phyloP scores from a whole-genome alignment of 768 basidiomycete genomes.

The Artomyces pyxidatus region DNA sequence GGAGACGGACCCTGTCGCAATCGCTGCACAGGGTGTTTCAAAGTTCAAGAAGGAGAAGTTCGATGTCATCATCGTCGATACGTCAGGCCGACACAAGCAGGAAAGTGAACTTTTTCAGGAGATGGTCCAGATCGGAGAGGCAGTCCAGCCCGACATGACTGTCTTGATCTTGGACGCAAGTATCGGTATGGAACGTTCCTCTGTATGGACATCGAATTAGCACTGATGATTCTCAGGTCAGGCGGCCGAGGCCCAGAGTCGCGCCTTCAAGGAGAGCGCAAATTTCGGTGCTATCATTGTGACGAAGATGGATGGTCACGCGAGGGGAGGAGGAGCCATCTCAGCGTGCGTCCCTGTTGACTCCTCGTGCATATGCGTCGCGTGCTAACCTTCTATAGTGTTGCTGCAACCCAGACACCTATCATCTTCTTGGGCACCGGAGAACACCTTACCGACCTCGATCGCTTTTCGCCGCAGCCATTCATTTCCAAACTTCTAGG shows the following conservation, averaged over 20 bases:
- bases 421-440: slow-evolving; percentile 98
- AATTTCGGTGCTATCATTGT: slow-evolving; percentile 99
- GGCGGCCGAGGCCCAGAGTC: slow-evolving; percentile 93
- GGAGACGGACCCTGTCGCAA: slow-evolving; percentile 94
- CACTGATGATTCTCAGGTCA: slow-evolving; percentile 47
- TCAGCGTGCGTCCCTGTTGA: slow-evolving; percentile 73
- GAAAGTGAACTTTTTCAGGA: slow-evolving; percentile 95
- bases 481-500: slow-evolving; percentile 97
- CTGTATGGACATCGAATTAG: too few relatives aligned
- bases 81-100: slow-evolving; percentile 94
- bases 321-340: slow-evolving; percentile 97
- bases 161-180: slow-evolving; percentile 94
- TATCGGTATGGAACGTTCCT: slow-evolving; percentile 56
- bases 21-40: slow-evolving; percentile 87
- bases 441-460: slow-evolving; percentile 95
- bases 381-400: slow-evolving; percentile 38
- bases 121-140: slow-evolving; percentile 94
- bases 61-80: slow-evolving; percentile 98
- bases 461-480: slow-evolving; percentile 90
- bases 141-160: slow-evolving; percentile 95
- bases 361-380: not conserved
- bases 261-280: slow-evolving; percentile 95
- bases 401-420: slow-evolving; percentile 97
- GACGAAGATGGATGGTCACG: slow-evolving; percentile 99
- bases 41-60: slow-evolving; percentile 99